These are phyloP conservation scores for Cupressus sempervirens DNA, from an alignment of 75 land plant species.

Conservation along the genomic window DNA sequence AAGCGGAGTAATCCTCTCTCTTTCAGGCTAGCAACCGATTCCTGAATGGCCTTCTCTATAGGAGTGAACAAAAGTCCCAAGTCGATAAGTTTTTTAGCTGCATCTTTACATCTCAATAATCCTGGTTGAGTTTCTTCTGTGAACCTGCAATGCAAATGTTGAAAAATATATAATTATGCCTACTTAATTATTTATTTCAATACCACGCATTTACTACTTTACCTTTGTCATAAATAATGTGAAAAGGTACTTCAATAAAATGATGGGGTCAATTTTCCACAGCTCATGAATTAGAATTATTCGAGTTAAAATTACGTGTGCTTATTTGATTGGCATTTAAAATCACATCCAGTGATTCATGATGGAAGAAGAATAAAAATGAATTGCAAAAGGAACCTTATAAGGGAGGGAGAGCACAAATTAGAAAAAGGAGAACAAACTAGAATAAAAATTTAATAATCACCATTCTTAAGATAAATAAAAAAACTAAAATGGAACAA, in stretches of 20 bases:
- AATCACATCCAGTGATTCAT: too few species aligned
- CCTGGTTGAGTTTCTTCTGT: constrained; percentile 53
- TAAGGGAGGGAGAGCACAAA: too few species aligned
- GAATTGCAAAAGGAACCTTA: too few species aligned
- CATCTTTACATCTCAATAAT: constrained; percentile 36
- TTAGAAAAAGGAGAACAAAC: too few species aligned
- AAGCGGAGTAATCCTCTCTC: constrained; percentile 32
- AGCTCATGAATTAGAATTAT: too few species aligned
- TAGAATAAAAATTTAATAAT: too few species aligned
- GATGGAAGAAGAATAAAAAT: too few species aligned
- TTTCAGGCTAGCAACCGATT: constrained; percentile 37
- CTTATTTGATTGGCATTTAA: too few species aligned
- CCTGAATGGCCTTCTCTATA: constrained; percentile 44
- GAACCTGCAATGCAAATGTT: constrained; percentile 29
- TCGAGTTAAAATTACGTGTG: too few species aligned
- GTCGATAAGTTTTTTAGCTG: constrained; percentile 47
- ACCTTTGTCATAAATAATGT: neutral
- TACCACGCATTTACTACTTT: neutral
- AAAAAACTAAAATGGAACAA: too few species aligned
- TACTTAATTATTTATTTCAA: neutral
- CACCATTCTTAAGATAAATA: too few species aligned
- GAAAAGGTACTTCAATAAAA: neutral
- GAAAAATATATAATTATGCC: neutral
- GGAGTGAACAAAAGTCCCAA: constrained; percentile 47
- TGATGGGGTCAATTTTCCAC: too few species aligned